These are phyloP conservation scores for Schwanniomyces polymorphus DNA, from an alignment of 805 yeast species.

Conservation along the genomic window DNA sequence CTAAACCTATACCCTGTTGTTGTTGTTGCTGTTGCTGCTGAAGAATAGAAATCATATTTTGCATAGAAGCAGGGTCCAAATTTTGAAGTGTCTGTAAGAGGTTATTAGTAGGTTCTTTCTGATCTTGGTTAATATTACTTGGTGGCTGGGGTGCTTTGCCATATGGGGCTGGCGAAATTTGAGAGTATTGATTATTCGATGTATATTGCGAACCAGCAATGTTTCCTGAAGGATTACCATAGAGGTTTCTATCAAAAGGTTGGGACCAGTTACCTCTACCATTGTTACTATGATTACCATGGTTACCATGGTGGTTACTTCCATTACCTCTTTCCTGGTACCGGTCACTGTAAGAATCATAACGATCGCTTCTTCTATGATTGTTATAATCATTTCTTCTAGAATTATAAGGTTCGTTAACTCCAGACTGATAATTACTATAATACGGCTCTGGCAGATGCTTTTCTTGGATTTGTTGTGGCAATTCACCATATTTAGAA, in stretches of 20 bases:
- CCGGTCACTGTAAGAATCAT: constrained; percentile 3
- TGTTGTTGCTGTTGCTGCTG: constrained; percentile 27
- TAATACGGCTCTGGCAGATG: constrained; percentile 10
- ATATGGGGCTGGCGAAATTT: constrained; percentile 3
- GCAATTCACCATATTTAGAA: constrained; percentile 19
- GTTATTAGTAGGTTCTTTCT: background rate
- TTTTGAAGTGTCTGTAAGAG: constrained; percentile 17
- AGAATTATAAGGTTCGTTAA: constrained; percentile 1
- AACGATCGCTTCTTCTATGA: constrained; percentile 7
- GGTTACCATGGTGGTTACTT: constrained; percentile 3
- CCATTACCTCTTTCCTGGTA: constrained; percentile 7
- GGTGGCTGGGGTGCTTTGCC: constrained; percentile 11
- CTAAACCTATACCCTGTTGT: constrained; percentile 12
- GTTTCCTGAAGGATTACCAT: background rate
- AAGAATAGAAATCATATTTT: constrained; percentile 27
- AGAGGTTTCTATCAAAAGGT: background rate
- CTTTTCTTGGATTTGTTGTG: constrained; percentile 13
- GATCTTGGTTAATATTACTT: constrained; percentile 2
- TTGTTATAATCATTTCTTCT: constrained; percentile 9
- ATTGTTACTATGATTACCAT: constrained; percentile 1
- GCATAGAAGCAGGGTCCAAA: constrained; percentile 34
- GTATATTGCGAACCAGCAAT: background rate
- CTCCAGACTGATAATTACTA: constrained; percentile 2
- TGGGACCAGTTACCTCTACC: constrained; percentile 4
- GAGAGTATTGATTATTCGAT: background rate